phyloP scores from a whole-genome alignment of 148 eudicot genomes.

The Spergularia marina region DNA sequence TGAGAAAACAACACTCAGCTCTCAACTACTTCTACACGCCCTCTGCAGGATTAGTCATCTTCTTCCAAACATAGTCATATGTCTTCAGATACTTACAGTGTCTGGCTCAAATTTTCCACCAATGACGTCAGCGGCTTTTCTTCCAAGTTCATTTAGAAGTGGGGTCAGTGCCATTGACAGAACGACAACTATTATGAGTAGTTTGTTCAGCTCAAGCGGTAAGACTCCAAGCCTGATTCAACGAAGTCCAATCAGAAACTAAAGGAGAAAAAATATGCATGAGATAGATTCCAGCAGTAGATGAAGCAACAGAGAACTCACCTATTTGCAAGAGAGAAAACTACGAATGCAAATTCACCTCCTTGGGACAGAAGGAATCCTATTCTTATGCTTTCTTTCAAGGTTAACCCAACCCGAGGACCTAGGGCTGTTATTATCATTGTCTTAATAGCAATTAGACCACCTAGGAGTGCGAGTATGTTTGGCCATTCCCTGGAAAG shows the following conservation, averaged over 20 bases:
- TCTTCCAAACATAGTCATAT: background rate
- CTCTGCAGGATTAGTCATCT: background rate
- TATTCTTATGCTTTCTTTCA: conserved; percentile 88
- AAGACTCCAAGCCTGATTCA: conserved; percentile 87
- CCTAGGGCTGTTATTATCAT: conserved; percentile 84
- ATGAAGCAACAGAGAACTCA: conserved; percentile 19
- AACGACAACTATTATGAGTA: conserved; percentile 95
- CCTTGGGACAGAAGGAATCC: conserved; percentile 97
- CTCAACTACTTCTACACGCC: too few relatives aligned
- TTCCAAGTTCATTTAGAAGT: conserved; percentile 81
- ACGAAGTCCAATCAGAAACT: conserved; percentile 19
- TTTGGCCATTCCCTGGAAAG: conserved; percentile 96
- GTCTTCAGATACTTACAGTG: conserved; percentile 41
- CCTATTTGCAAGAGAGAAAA: conserved; percentile 94
- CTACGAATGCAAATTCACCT: conserved; percentile 96
- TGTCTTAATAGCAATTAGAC: conserved; percentile 88
- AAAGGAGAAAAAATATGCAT: background rate
- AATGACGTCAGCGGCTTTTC: conserved; percentile 76
- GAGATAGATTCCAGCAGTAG: background rate
- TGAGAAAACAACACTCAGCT: too few relatives aligned
- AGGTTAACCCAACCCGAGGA: conserved; percentile 88
- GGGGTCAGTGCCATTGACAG: conserved; percentile 97
- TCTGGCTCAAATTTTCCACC: conserved; percentile 59
- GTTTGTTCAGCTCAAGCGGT: conserved; percentile 95
- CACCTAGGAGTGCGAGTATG: conserved; percentile 79